A percentile compares a stretch with the other conserved stretches of the same genome.
These are phyloP conservation scores for Cordyceps farinosa DNA, from an alignment of 2,329 filamentous ascomycete species.

Conservation along the genomic window DNA sequence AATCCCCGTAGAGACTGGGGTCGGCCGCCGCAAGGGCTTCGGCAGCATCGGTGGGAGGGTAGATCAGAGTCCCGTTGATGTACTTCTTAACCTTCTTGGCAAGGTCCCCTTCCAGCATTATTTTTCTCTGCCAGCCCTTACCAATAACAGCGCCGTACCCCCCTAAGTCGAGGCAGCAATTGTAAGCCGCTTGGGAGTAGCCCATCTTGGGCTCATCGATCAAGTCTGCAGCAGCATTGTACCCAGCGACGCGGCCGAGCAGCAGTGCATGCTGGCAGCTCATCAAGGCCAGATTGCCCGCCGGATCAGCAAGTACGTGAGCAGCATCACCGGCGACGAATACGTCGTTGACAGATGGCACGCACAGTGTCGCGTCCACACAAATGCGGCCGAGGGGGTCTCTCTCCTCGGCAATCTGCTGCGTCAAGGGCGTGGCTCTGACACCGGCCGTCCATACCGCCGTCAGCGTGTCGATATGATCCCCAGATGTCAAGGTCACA, in stretches of 20 bases:
- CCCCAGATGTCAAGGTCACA: slow-evolving; percentile 28
- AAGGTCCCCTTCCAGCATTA: slow-evolving; percentile 25
- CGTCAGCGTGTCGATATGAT: slow-evolving; percentile 32
- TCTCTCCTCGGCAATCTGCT: slow-evolving; percentile 29
- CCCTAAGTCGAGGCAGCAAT: slow-evolving; percentile 36
- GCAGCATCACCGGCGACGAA: slow-evolving; percentile 37
- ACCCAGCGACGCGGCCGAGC: slow-evolving; percentile 33
- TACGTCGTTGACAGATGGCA: slow-evolving; percentile 22
- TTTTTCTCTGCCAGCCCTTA: slow-evolving; percentile 31
- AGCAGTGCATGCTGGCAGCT: slow-evolving; percentile 38
- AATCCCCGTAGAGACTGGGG: slow-evolving; percentile 19
- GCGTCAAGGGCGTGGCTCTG: slow-evolving; percentile 30
- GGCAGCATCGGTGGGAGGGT: slow-evolving; percentile 27
- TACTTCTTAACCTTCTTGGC: slow-evolving; percentile 33
- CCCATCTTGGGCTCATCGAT: slow-evolving; percentile 24
- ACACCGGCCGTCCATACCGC: slow-evolving; percentile 38
- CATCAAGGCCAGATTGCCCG: slow-evolving; percentile 32
- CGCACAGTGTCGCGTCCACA: slow-evolving; percentile 29
- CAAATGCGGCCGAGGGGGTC: slow-evolving; percentile 29
- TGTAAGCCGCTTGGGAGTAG: slow-evolving; percentile 32
- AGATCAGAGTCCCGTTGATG: slow-evolving; percentile 35
- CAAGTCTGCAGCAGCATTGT: slow-evolving; percentile 35
- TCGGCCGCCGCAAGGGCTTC: slow-evolving; percentile 27
- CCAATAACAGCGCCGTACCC: slow-evolving; percentile 28
- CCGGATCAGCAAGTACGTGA: slow-evolving; percentile 23